A percentile compares a stretch with the other conserved stretches of the same genome.
phyloP scores from a whole-genome alignment of 179 eudicot species.

The Actinidia polygama region DNA sequence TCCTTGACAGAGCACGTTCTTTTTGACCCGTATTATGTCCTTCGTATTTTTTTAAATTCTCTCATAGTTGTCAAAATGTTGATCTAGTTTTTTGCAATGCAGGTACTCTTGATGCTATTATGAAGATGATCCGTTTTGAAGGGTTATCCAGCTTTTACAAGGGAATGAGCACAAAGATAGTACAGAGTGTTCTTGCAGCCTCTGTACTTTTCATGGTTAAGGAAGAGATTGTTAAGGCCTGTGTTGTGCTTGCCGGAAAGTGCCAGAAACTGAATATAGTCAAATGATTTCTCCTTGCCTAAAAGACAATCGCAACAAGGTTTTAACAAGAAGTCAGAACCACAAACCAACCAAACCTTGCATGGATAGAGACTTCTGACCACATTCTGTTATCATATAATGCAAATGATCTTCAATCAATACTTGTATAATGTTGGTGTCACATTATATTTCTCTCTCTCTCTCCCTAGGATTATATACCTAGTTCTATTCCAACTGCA shows the following conservation, averaged over 20 bases:
- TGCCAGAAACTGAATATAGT: conserved; percentile 34
- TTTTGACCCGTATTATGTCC: neutral
- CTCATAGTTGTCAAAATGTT: neutral
- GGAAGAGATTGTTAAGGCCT: conserved; percentile 87
- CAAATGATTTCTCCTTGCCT: conserved; percentile 22
- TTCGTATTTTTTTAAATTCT: neutral
- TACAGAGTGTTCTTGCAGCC: conserved; percentile 95
- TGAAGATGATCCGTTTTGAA: conserved; percentile 82
- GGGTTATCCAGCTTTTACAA: conserved; percentile 80
- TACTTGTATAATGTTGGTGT: too few species aligned
- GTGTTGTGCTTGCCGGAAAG: conserved; percentile 40
- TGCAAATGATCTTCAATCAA: too few species aligned
- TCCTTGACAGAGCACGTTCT: neutral
- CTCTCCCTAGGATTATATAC: too few species aligned
- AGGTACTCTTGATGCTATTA: conserved; percentile 87
- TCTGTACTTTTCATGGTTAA: conserved; percentile 90
- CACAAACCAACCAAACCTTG: too few species aligned
- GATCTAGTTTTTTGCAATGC: conserved; percentile 14
- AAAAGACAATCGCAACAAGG: neutral
- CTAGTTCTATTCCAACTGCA: too few species aligned
- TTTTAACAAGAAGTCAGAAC: neutral
- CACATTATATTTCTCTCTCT: too few species aligned
- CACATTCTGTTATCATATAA: too few species aligned
- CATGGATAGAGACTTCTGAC: too few species aligned
- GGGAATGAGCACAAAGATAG: conserved; percentile 95